Conservation (phyloP, 2,329 filamentous ascomycete species). For the Coniella lustricola region DNA sequence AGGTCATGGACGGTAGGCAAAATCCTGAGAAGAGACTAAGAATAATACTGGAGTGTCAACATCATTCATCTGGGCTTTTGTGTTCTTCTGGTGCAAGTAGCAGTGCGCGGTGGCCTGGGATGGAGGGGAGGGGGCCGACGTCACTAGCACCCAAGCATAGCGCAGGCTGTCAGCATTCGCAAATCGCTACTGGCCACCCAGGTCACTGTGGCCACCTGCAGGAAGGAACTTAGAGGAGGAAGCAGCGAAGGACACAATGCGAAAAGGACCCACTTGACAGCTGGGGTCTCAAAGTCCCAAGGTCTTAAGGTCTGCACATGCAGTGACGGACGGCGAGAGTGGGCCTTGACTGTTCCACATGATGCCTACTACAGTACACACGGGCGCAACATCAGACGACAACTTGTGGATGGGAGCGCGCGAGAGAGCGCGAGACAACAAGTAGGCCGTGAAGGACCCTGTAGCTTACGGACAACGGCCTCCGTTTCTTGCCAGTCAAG, state of each 20-base stretch:
- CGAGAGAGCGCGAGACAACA: no score
- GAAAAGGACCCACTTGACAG: neutral
- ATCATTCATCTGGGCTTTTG: neutral
- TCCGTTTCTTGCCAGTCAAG: no score
- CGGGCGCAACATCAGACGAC: no score
- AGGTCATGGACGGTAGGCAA: neutral
- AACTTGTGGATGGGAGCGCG: no score
- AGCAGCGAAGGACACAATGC: neutral
- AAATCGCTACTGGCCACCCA: neutral
- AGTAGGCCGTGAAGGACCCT: no score
- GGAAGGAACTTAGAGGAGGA: neutral
- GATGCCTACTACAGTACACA: no score
- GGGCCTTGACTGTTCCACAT: no score
- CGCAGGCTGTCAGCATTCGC: neutral
- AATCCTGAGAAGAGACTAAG: neutral
- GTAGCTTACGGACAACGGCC: no score
- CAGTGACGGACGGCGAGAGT: no score
- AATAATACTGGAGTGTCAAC: neutral
- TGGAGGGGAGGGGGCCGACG: neutral
- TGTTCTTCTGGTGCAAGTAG: neutral
- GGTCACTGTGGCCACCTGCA: no score
- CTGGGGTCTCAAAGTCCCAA: neutral
- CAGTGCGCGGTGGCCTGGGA: neutral
- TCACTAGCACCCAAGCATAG: neutral
- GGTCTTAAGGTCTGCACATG: no score